Evolutionary conservation across 345 rosid genomes (phyloP).

Genomic region (Xanthoceras sorbifolium): DNA sequence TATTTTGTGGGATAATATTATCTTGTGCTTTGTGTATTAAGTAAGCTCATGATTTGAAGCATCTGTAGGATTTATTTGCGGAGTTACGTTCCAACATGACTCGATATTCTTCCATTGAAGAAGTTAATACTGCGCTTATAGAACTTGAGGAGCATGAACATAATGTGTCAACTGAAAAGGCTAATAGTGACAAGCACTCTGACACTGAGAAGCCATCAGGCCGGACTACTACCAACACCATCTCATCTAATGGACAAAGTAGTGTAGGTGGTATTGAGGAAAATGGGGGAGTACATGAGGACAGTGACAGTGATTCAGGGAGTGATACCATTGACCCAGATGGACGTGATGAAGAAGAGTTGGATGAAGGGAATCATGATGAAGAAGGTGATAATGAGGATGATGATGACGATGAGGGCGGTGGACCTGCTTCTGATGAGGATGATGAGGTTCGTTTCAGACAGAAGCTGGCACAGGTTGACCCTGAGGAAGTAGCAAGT

Average conservation of each 20-base stretch:
- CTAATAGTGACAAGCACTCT: slow-evolving; percentile 58
- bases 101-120: slow-evolving; percentile 73
- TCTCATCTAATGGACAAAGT: slow-evolving; percentile 53
- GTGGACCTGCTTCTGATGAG: slow-evolving; percentile 77
- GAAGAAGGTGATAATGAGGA: slow-evolving; percentile 69
- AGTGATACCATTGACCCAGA: slow-evolving; percentile 73
- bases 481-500: slow-evolving; percentile 74
- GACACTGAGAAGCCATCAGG: slow-evolving; percentile 59
- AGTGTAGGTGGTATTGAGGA: slow-evolving; percentile 54
- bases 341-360: slow-evolving; percentile 70
- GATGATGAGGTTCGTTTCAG: slow-evolving; percentile 88
- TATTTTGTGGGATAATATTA: slow-evolving; percentile 10
- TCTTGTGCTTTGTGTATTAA: background rate
- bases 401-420: slow-evolving; percentile 69
- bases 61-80: slow-evolving; percentile 85
- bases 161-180: slow-evolving; percentile 57
- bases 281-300: slow-evolving; percentile 72
- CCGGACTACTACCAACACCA: slow-evolving; percentile 39
- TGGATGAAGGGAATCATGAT: slow-evolving; percentile 79
- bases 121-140: slow-evolving; percentile 74
- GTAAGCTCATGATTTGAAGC: slow-evolving; percentile 28
- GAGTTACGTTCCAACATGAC: slow-evolving; percentile 87
- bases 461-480: slow-evolving; percentile 75
- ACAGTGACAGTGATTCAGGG: slow-evolving; percentile 82
- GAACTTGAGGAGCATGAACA: slow-evolving; percentile 85